Conservation (phyloP, 23 red algal species). For the Gracilaria gracilis region DNA sequence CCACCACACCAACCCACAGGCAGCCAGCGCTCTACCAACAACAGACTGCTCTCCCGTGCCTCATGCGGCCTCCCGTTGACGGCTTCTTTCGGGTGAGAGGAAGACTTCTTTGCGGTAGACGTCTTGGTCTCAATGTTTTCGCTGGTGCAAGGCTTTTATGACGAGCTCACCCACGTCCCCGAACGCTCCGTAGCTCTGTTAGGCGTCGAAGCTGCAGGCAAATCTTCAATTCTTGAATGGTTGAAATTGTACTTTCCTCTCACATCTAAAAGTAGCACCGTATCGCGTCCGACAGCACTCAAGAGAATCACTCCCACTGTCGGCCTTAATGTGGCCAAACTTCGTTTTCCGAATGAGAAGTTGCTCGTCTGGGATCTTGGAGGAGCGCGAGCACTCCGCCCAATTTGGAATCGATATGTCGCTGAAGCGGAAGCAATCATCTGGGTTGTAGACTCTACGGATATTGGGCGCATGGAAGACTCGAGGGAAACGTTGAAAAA, state of each 20-base stretch:
- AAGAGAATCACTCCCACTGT: conserved; percentile 77
- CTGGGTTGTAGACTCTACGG: conserved; percentile 85
- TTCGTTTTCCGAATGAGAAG: conserved; percentile 39
- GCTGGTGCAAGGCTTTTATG: conserved; percentile 62
- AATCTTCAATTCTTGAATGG: conserved; percentile 78
- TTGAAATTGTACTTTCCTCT: conserved; percentile 54
- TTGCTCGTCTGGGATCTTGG: conserved; percentile 93
- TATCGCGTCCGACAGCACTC: conserved; percentile 29
- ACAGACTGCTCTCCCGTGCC: not conserved
- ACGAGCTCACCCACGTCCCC: conserved; percentile 65
- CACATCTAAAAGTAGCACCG: not conserved
- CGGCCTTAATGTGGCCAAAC: conserved; percentile 83
- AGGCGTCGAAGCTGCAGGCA: conserved; percentile 67
- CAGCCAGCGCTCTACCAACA: not conserved
- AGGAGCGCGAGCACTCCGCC: conserved; percentile 70
- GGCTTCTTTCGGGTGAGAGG: not conserved
- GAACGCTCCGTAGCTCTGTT: conserved; percentile 58
- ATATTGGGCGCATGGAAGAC: conserved; percentile 25
- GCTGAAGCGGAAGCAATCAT: conserved; percentile 83
- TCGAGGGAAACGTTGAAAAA: conserved; percentile 44
- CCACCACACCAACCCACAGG: not conserved
- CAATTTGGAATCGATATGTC: conserved; percentile 88
- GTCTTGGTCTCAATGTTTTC: conserved; percentile 64
- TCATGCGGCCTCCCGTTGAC: not conserved
- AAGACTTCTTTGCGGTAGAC: not conserved